phyloP scores from a whole-genome alignment of 1,284 basidiomycete genomes.

The Sanguinoderma infundibulare region DNA sequence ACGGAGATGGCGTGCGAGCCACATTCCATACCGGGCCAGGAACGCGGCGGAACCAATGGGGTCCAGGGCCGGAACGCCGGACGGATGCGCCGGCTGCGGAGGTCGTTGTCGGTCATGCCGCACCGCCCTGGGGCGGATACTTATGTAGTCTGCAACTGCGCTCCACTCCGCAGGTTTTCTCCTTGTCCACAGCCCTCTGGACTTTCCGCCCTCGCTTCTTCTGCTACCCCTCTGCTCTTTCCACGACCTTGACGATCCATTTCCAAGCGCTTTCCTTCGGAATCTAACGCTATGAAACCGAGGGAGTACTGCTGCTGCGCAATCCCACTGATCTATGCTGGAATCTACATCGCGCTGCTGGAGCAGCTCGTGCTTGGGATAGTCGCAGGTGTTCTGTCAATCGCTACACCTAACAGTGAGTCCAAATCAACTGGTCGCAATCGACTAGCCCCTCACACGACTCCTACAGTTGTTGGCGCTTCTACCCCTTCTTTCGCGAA shows the following conservation, averaged over 20 bases:
- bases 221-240: constrained; percentile 5
- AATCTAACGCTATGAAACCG: constrained; percentile 49
- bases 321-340: constrained; percentile 84
- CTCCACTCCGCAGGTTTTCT: background rate
- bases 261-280: background rate
- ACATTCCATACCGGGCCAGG: constrained; percentile 5
- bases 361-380: constrained; percentile 78
- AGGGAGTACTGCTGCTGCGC: constrained; percentile 84
- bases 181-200: constrained; percentile 10
- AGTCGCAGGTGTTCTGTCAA: constrained; percentile 75
- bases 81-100: no score
- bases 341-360: constrained; percentile 79
- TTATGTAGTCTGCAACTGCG: constrained; percentile 9
- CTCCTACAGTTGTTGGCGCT: constrained; percentile 77
- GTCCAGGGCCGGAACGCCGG: no score
- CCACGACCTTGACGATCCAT: constrained; percentile 20
- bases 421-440: constrained; percentile 11
- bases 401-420: constrained; percentile 82
- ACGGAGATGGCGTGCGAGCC: constrained; percentile 23
- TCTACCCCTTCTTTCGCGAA: constrained; percentile 76
- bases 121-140: background rate
- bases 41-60: no score
- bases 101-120: no score
- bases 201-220: constrained; percentile 10
- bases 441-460: constrained; percentile 1